A percentile compares a stretch with the other conserved stretches of the same genome.
phyloP scores from a whole-genome alignment of 495 filamentous ascomycete species.

The Penicillium riverlandense region DNA sequence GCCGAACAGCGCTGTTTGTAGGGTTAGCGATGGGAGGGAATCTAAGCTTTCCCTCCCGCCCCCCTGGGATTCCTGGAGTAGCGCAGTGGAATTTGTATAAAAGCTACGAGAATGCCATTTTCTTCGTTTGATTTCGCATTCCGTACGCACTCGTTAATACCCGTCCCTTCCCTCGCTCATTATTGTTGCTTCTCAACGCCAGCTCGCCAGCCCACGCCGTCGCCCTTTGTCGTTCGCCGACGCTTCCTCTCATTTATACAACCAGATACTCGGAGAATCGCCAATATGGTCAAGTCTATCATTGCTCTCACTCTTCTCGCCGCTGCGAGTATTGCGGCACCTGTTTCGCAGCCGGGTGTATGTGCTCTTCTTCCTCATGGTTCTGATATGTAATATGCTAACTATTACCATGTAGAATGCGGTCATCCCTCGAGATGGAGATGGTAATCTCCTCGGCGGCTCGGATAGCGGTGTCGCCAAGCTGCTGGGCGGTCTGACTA shows the following conservation, averaged over 20 bases:
- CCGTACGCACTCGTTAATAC: slow-evolving; percentile 9
- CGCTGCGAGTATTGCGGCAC: slow-evolving; percentile 17
- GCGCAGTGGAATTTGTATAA: slow-evolving; percentile 11
- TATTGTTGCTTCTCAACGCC: too few relatives aligned
- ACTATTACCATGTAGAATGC: neutral
- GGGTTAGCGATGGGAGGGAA: neutral
- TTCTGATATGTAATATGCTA: neutral
- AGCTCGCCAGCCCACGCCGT: neutral
- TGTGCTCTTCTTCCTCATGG: neutral
- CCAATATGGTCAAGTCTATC: slow-evolving; percentile 21
- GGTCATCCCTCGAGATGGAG: slow-evolving; percentile 7
- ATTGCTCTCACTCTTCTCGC: slow-evolving; percentile 18
- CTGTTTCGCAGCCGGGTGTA: slow-evolving; percentile 4
- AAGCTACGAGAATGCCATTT: slow-evolving; percentile 1
- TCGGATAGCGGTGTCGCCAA: slow-evolving; percentile 7
- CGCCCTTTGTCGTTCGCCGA: slow-evolving; percentile 13
- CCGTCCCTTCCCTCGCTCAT: neutral
- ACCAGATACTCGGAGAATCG: neutral
- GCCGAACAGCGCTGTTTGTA: neutral
- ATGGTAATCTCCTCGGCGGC: slow-evolving; percentile 12
- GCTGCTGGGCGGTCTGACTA: slow-evolving; percentile 3
- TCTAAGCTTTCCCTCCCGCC: slow-evolving; percentile 7
- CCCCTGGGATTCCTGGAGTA: slow-evolving; percentile 16
- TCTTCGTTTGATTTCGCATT: slow-evolving; percentile 8
- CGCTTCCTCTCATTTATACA: slow-evolving; percentile 12